Evolutionary conservation across 805 yeast species (phyloP).

Genomic region (Metschnikowia matae): DNA sequence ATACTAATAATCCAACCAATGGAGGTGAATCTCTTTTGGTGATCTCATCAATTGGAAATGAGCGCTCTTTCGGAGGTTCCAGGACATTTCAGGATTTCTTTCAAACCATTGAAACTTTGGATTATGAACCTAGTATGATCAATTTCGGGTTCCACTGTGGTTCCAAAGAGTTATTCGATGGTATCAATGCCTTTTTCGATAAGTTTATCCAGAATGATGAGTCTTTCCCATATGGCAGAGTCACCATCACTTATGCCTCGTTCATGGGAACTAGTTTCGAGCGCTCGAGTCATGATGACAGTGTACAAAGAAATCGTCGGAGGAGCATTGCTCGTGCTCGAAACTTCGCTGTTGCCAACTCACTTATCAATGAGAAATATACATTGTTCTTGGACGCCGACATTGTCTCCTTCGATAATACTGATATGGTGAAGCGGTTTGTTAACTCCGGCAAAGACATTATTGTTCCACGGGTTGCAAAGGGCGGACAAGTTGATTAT

Average conservation of each 20-base stretch:
- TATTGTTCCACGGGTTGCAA: conserved; percentile 33
- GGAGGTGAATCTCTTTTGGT: conserved; percentile 14
- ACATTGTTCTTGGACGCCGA: conserved; percentile 39
- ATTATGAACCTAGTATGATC: conserved; percentile 17
- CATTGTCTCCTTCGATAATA: conserved; percentile 22
- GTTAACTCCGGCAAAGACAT: conserved; percentile 29
- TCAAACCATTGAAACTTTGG: conserved; percentile 24
- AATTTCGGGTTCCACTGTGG: conserved; percentile 32
- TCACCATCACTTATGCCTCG: conserved; percentile 13
- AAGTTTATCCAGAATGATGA: conserved; percentile 1
- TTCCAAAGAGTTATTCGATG: conserved; percentile 23
- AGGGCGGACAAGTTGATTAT: conserved; percentile 28
- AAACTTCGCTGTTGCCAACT: conserved; percentile 29
- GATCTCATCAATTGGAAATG: conserved; percentile 25
- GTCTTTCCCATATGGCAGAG: conserved; percentile 7
- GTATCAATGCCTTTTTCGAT: conserved; percentile 19
- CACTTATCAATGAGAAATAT: conserved; percentile 28
- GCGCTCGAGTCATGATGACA: conserved; percentile 8
- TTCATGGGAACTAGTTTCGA: conserved; percentile 12
- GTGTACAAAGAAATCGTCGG: conserved; percentile 32
- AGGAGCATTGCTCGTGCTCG: conserved; percentile 35
- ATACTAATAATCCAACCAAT: not conserved
- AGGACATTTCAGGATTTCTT: conserved; percentile 32
- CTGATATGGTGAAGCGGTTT: conserved; percentile 25
- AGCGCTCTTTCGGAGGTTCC: conserved; percentile 33